Conservation (phyloP, 495 filamentous ascomycete species). For the Penicillium canescens region DNA sequence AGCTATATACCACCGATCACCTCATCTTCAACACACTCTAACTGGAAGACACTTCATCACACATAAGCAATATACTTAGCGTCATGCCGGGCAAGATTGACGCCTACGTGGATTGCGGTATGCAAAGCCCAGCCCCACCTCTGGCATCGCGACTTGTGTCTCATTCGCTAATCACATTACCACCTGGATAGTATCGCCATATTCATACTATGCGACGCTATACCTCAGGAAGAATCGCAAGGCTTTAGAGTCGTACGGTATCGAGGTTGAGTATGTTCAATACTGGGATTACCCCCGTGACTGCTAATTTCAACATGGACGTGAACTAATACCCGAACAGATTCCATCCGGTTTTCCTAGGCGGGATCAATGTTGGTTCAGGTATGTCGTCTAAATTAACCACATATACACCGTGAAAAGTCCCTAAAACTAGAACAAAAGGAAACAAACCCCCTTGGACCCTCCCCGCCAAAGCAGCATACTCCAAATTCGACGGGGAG, state of each 20-base stretch:
- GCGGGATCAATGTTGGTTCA: constrained; percentile 65
- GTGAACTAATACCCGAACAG: constrained; percentile 34
- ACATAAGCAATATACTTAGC: neutral
- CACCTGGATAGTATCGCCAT: constrained; percentile 58
- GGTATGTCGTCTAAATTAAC: constrained; percentile 40
- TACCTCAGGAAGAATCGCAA: constrained; percentile 57
- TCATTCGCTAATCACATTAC: neutral
- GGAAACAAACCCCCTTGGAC: constrained; percentile 77
- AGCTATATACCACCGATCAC: constrained; percentile 10
- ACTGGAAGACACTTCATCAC: neutral
- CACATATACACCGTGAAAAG: neutral
- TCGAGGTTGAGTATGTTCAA: constrained; percentile 59
- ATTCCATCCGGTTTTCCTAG: constrained; percentile 70
- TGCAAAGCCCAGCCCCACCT: constrained; percentile 1
- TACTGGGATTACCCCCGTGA: neutral
- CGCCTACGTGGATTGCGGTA: constrained; percentile 30
- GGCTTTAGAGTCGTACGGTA: constrained; percentile 52
- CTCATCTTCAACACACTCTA: neutral
- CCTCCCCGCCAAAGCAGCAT: constrained; percentile 62
- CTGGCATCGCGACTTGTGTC: neutral
- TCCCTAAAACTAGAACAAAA: constrained; percentile 12
- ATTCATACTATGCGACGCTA: constrained; percentile 64
- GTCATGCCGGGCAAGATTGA: constrained; percentile 29
- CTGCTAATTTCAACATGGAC: neutral
- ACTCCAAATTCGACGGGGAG: constrained; percentile 52